Conservation (phyloP, 768 basidiomycete species). For the Tulasnella sp. region DNA sequence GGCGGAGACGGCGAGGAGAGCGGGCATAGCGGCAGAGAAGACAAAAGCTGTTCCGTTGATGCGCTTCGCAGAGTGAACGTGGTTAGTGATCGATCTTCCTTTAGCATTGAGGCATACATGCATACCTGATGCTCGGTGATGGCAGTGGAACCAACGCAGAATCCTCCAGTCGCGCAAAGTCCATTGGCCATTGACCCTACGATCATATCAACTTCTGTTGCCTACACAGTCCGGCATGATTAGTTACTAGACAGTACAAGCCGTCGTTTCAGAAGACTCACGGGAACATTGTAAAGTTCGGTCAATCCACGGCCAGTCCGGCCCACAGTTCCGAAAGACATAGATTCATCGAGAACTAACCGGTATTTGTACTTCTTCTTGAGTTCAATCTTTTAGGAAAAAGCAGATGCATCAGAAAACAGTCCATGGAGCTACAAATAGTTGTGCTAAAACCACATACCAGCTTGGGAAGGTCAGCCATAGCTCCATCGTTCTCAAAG, state of each 20-base stretch:
- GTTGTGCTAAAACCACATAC: slow-evolving; percentile 36
- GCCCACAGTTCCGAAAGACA: slow-evolving; percentile 89
- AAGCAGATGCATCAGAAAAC: neutral
- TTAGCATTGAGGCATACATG: neutral
- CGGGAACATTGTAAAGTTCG: slow-evolving; percentile 87
- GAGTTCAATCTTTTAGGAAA: slow-evolving; percentile 60
- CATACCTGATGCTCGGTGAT: slow-evolving; percentile 82
- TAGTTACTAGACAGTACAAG: neutral
- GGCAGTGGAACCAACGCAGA: slow-evolving; percentile 78
- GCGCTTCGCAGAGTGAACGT: slow-evolving; percentile 38
- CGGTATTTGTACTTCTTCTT: slow-evolving; percentile 95
- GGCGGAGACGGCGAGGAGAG: slow-evolving; percentile 75
- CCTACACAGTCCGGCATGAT: slow-evolving; percentile 33
- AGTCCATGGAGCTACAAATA: too few species aligned
- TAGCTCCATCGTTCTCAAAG: slow-evolving; percentile 87
- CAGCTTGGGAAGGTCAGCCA: slow-evolving; percentile 84
- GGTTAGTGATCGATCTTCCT: neutral
- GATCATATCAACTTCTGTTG: slow-evolving; percentile 88
- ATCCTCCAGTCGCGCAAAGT: slow-evolving; percentile 77
- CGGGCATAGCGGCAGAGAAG: slow-evolving; percentile 91
- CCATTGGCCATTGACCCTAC: slow-evolving; percentile 80
- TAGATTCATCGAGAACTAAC: slow-evolving; percentile 83
- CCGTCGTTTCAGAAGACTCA: slow-evolving; percentile 29
- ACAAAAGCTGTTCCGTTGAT: slow-evolving; percentile 95
- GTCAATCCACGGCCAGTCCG: slow-evolving; percentile 90